Conservation (phyloP, 169 alveolate genomes). For the Eimeria necatrix region DNA sequence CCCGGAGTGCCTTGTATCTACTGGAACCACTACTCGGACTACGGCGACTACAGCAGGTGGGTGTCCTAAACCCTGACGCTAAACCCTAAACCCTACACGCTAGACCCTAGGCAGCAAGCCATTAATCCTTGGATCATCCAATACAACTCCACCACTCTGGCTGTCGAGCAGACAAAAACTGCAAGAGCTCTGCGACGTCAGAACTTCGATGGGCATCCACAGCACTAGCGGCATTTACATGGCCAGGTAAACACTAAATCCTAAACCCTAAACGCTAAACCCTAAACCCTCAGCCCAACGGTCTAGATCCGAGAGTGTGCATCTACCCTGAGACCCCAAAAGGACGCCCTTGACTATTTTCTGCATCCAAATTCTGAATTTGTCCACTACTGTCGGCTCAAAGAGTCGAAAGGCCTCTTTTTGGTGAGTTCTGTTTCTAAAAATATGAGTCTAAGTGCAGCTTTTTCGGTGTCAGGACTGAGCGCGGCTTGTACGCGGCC, state of each 20-base stretch:
- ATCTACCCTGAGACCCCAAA: background rate
- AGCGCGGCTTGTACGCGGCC: conserved; percentile 63
- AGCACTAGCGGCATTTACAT: conserved; percentile 74
- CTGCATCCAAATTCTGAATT: background rate
- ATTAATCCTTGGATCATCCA: background rate
- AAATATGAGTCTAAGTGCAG: background rate
- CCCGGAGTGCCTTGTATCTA: conserved; percentile 71
- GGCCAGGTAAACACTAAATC: background rate
- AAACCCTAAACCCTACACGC: background rate
- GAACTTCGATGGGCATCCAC: conserved; percentile 21
- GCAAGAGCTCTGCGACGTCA: conserved; percentile 63
- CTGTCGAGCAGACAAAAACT: conserved; percentile 38
- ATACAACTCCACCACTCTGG: no score
- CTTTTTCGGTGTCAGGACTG: background rate
- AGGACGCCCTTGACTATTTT: background rate
- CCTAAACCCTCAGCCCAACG: background rate
- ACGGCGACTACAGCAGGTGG: conserved; percentile 57
- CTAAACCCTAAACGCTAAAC: background rate
- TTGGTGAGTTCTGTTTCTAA: no score
- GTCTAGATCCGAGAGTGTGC: background rate
- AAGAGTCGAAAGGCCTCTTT: background rate
- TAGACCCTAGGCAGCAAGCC: background rate
- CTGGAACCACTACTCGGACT: conserved; percentile 76
- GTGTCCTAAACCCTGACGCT: background rate
- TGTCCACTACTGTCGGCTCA: background rate